Base-by-base conservation (phyloP, 2,329 filamentous ascomycete species). In the Aphanocladium album region DNA sequence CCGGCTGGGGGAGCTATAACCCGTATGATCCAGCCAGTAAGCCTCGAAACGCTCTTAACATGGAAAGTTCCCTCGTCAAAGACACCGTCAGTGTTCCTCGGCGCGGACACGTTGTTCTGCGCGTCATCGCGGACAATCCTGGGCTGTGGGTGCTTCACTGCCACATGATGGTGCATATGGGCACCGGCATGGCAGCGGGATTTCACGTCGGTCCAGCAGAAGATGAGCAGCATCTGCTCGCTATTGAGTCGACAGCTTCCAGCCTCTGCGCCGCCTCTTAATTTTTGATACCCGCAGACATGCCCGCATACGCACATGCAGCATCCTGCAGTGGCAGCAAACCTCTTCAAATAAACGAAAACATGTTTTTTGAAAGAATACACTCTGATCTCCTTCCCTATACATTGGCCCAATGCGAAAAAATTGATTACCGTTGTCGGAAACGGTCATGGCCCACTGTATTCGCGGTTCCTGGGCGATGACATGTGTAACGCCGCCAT, bases 21-120 rank as follows among this genome's bases (percentile, higher is more conserved):
- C 67, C 69, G 4, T 68, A 60, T 23, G 62, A 67, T 11, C 39
- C 64, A 1, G 54, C 53, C 12, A 59, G 57, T 2, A 49, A 57
- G 4, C 56, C 61, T 14, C 46, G 16, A 1, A 43, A 41, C 3
- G 33, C 57, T 3, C 50, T 64, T 47, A 64, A 66, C 33, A 45
- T 66, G 46, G 61, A 59, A 8, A 65, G 65, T 11, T 67, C 69
- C 2, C 35, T 70, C 1, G 53, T 65, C n/a, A 69, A 69, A 51
- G 70, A 72, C 41, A 80, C 79, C 1, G 74, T 79, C 11, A 76
- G 72, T 12, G 72, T 79, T 1, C 79, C 68, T 16, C 62, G 66
- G 17, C 62, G 67, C 11, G 68, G 68, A 2, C 63, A 69, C 27
- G 68, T 68, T 14, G 65, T 69, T 1, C 57, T 70, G 21, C 60